Evolutionary conservation across 208 protist species (phyloP).

Genomic region (Trypanosomatidae sp.): DNA sequence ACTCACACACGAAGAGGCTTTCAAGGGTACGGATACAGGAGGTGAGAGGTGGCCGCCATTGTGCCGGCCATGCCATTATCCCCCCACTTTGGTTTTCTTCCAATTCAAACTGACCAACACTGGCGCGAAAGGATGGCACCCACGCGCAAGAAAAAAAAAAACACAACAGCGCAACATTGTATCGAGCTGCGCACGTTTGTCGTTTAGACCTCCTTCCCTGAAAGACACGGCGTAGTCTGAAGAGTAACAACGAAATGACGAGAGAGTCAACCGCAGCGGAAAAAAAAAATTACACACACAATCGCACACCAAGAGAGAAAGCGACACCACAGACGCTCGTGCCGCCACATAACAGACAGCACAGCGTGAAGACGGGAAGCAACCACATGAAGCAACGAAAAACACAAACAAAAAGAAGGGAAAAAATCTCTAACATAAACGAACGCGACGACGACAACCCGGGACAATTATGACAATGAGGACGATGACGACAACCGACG

Average conservation of each 20-base stretch:
- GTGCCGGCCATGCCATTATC: no score
- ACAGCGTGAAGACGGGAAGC: not conserved
- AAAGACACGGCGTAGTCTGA: not conserved
- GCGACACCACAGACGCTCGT: not conserved
- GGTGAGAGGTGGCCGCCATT: not conserved
- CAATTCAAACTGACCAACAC: no score
- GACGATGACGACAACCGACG: not conserved
- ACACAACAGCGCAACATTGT: not conserved
- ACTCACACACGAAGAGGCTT: not conserved
- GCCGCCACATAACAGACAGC: not conserved
- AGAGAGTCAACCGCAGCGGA: not conserved
- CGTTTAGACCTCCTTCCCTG: not conserved
- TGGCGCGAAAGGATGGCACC: not conserved
- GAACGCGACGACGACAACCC: not conserved
- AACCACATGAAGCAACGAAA: not conserved
- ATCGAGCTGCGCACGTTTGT: not conserved
- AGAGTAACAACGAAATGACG: not conserved
- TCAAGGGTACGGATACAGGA: not conserved
- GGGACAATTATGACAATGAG: slow-evolving; percentile 5
- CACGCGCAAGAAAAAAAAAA: not conserved
- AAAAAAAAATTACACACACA: not conserved
- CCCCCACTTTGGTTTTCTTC: not conserved
- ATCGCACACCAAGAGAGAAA: not conserved
- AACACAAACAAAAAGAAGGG: not conserved
- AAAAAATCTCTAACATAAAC: not conserved